phyloP scores from a whole-genome alignment of 768 basidiomycete genomes.

The Rhodotorula kratochvilovae region DNA sequence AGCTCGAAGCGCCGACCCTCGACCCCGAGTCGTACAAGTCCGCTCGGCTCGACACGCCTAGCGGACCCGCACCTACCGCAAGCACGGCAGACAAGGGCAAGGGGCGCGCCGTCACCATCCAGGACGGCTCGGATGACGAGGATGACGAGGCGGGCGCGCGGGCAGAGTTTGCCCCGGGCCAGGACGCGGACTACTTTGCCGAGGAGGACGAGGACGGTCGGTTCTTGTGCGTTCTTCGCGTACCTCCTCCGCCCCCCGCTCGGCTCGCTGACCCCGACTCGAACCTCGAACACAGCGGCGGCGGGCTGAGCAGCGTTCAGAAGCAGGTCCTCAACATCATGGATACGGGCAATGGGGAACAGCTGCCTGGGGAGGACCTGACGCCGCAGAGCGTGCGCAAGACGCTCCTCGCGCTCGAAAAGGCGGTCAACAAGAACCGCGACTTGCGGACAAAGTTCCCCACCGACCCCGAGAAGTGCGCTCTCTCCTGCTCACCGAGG shows the following conservation, averaged over 20 bases:
- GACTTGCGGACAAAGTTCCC: constrained; percentile 60
- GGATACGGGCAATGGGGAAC: constrained; percentile 60
- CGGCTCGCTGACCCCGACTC: constrained; percentile 61
- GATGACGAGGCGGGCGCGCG: constrained; percentile 47
- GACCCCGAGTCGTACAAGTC: constrained; percentile 34
- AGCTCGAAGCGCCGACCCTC: constrained; percentile 36
- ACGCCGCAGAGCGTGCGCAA: constrained; percentile 67
- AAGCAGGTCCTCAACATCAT: constrained; percentile 95
- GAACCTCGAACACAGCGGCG: constrained; percentile 58
- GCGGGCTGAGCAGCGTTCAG: constrained; percentile 85
- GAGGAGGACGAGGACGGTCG: constrained; percentile 60
- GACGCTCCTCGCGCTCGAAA: constrained; percentile 73
- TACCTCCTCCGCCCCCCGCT: neutral
- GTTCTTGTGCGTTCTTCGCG: constrained; percentile 25
- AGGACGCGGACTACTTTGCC: constrained; percentile 80
- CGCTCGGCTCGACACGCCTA: constrained; percentile 14
- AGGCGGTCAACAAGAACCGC: constrained; percentile 87
- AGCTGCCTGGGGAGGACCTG: constrained; percentile 28
- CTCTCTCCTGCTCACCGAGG: neutral
- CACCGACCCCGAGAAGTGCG: constrained; percentile 55
- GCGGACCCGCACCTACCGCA: neutral
- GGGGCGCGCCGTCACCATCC: constrained; percentile 46
- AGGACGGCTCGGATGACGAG: constrained; percentile 61
- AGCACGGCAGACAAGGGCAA: constrained; percentile 22
- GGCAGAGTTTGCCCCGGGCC: constrained; percentile 69